These are phyloP conservation scores for Spongospora subterranea DNA, from an alignment of 208 protist species.

Conservation along the genomic window DNA sequence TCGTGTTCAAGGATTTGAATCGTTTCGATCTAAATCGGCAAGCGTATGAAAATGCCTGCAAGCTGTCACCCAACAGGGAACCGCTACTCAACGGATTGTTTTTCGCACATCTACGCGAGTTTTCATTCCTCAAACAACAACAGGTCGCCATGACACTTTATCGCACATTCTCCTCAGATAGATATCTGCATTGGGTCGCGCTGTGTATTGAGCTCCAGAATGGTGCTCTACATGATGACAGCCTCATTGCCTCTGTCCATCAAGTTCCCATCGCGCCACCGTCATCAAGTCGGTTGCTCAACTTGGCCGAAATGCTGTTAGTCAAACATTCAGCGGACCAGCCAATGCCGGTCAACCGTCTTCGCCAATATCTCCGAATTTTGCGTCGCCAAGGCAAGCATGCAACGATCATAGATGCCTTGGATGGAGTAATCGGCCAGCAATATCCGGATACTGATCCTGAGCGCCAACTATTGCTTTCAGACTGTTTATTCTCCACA, in stretches of 20 bases:
- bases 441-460: background rate
- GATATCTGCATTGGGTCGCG: background rate
- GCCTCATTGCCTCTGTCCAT: background rate
- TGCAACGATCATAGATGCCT: background rate
- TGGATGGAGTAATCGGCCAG: background rate
- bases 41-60: background rate
- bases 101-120: slow-evolving; percentile 48
- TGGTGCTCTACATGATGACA: background rate
- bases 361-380: background rate
- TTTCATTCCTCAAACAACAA: background rate
- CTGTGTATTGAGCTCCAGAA: slow-evolving; percentile 38
- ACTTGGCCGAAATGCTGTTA: background rate
- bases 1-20: background rate
- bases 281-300: background rate
- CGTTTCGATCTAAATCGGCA: background rate
- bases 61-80: slow-evolving; percentile 4
- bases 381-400: background rate
- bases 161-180: background rate
- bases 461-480: background rate
- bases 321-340: background rate
- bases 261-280: background rate
- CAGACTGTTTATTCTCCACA: background rate
- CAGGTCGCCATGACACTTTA: slow-evolving; percentile 29
- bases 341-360: background rate
- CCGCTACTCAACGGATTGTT: background rate